phyloP scores from a whole-genome alignment of 2,329 filamentous ascomycete genomes.

The Verruconis gallopava region DNA sequence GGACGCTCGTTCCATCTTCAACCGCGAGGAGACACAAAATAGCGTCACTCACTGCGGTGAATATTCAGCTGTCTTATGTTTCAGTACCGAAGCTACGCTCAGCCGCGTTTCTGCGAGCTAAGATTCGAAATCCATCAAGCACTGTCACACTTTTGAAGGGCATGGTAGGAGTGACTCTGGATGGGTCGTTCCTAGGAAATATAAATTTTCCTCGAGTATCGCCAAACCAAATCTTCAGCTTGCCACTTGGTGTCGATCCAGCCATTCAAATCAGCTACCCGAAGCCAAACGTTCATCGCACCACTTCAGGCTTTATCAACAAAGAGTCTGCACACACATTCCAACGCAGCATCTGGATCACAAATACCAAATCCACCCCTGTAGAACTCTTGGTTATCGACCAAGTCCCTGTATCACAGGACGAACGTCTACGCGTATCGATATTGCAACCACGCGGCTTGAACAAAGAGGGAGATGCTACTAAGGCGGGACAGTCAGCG shows the following conservation, averaged over 20 bases:
- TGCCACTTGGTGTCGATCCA: conserved; percentile 48
- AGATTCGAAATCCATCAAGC: conserved; percentile 42
- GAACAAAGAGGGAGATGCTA: conserved; percentile 24
- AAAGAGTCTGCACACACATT: conserved; percentile 42
- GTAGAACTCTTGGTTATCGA: conserved; percentile 42
- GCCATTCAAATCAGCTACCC: conserved; percentile 42
- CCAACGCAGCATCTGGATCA: conserved; percentile 35
- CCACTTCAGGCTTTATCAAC: conserved; percentile 39
- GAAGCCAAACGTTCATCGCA: conserved; percentile 41
- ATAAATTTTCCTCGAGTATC: conserved; percentile 42
- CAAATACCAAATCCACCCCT: conserved; percentile 33
- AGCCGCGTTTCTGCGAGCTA: conserved; percentile 46
- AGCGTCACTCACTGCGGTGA: conserved; percentile 38
- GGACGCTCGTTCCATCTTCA: conserved; percentile 41
- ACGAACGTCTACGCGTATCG: conserved; percentile 43
- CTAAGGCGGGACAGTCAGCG: conserved; percentile 23
- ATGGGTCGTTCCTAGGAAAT: conserved; percentile 49
- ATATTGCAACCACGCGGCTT: conserved; percentile 39
- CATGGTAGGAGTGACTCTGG: conserved; percentile 45
- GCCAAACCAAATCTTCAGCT: conserved; percentile 39
- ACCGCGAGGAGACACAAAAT: conserved; percentile 42
- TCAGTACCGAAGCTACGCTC: conserved; percentile 48
- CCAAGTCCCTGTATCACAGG: conserved; percentile 49
- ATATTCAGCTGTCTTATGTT: conserved; percentile 40
- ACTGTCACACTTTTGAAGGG: conserved; percentile 42